Percentiles rank a stretch among this genome's conserved stretches.
phyloP scores from a whole-genome alignment of 2,329 filamentous ascomycete species.

The Neopestalotiopsis clavispora region DNA sequence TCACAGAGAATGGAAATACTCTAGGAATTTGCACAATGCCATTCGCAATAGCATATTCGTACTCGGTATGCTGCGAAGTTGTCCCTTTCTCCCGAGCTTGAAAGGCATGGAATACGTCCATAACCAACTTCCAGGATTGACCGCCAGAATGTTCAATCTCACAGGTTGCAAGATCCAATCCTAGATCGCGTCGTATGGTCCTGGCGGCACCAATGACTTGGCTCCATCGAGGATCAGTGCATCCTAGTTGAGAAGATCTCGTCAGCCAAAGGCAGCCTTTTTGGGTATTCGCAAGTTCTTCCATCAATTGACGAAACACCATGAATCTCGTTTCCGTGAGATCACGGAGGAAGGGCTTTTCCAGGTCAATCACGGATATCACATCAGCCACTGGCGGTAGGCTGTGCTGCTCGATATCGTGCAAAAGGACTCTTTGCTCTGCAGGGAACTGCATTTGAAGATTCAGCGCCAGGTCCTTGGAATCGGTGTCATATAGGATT shows the following conservation, averaged over 20 bases:
- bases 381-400: background rate
- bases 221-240: background rate
- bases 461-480: too few species aligned
- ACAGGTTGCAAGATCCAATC: background rate
- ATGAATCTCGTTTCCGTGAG: background rate
- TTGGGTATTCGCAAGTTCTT: background rate
- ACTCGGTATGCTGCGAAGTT: conserved; percentile 21
- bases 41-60: conserved; percentile 31
- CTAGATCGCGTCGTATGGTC: conserved; percentile 6
- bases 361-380: background rate
- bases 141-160: conserved; percentile 4
- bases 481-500: too few species aligned
- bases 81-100: conserved; percentile 24
- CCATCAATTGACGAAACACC: background rate
- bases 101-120: conserved; percentile 21
- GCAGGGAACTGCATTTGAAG: too few species aligned
- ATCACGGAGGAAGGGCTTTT: background rate
- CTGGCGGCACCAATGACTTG: conserved; percentile 9
- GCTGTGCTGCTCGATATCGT: background rate
- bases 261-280: conserved; percentile 13
- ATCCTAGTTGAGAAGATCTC: background rate
- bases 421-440: background rate
- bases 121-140: background rate
- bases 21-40: background rate
- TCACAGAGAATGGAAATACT: background rate